These are phyloP conservation scores for Sporothrix sp. DNA, from an alignment of 2,329 filamentous ascomycete species.

Conservation along the genomic window DNA sequence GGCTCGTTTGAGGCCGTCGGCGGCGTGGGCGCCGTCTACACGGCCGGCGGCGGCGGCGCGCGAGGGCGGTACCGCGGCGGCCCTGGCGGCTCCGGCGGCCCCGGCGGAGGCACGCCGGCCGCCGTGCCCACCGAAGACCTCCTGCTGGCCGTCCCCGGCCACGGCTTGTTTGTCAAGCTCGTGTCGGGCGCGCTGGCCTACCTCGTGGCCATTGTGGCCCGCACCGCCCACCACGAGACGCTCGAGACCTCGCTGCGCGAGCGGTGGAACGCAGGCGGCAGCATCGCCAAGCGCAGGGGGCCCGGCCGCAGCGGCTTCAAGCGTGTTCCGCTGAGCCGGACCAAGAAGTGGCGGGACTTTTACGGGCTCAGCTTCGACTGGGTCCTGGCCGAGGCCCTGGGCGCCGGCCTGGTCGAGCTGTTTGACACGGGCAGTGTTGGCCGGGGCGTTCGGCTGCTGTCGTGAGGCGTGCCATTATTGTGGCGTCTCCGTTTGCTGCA, in stretches of 20 bases:
- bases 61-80: slow-evolving; percentile 22
- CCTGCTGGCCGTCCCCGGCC: slow-evolving; percentile 55
- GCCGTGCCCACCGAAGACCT: slow-evolving; percentile 25
- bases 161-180: slow-evolving; percentile 58
- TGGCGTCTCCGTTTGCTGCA: not conserved
- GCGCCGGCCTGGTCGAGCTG: slow-evolving; percentile 59
- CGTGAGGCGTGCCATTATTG: not conserved
- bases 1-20: slow-evolving; percentile 62
- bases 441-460: slow-evolving; percentile 44
- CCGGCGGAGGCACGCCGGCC: not conserved
- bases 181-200: slow-evolving; percentile 52
- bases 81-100: not conserved
- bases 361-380: slow-evolving; percentile 61
- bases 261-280: slow-evolving; percentile 56
- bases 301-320: slow-evolving; percentile 26
- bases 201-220: slow-evolving; percentile 47
- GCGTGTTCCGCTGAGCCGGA: slow-evolving; percentile 47
- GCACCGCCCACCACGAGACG: slow-evolving; percentile 52
- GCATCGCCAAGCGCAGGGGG: slow-evolving; percentile 24
- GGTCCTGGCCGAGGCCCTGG: slow-evolving; percentile 61
- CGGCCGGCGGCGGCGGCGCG: slow-evolving; percentile 45
- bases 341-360: slow-evolving; percentile 61
- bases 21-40: slow-evolving; percentile 54
- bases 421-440: slow-evolving; percentile 71
- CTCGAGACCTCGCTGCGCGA: slow-evolving; percentile 53